phyloP scores from a whole-genome alignment of 768 basidiomycete genomes.

The Lepiota venenata region DNA sequence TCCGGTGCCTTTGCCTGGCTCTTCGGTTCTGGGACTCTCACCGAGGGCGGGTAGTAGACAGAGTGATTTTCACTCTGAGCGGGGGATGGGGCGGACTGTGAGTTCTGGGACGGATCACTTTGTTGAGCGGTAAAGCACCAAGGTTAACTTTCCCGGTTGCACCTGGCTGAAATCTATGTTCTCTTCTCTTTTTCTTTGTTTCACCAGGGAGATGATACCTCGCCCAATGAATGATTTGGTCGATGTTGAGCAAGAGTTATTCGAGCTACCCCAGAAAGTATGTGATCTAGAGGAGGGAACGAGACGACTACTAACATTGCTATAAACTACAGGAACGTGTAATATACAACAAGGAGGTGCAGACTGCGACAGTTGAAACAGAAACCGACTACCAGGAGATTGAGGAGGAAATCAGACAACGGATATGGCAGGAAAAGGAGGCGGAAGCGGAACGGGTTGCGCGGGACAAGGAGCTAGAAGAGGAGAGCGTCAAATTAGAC shows the following conservation, averaged over 20 bases:
- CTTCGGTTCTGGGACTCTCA: conserved; percentile 34
- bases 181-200: conserved; percentile 4
- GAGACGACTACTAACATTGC: conserved; percentile 2
- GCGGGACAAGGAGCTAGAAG: conserved; percentile 76
- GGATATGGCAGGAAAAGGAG: conserved; percentile 65
- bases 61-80: conserved; percentile 58
- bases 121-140: conserved; percentile 74
- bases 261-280: conserved; percentile 86
- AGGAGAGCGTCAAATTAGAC: conserved; percentile 80
- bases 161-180: conserved; percentile 20
- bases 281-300: conserved; percentile 12
- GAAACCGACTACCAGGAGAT: conserved; percentile 40
- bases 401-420: conserved; percentile 75
- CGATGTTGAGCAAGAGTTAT: conserved; percentile 86
- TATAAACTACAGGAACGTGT: conserved; percentile 63
- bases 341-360: conserved; percentile 82
- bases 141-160: too few relatives aligned
- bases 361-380: conserved; percentile 65
- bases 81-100: conserved; percentile 38
- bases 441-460: conserved; percentile 54
- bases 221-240: conserved; percentile 76
- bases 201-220: conserved; percentile 54
- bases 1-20: conserved; percentile 31
- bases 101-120: conserved; percentile 63
- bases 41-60: conserved; percentile 63